Percentiles rank a stretch among this genome's conserved stretches.
Conservation (phyloP, 768 basidiomycete genomes). For the Mycena epipterygia region DNA sequence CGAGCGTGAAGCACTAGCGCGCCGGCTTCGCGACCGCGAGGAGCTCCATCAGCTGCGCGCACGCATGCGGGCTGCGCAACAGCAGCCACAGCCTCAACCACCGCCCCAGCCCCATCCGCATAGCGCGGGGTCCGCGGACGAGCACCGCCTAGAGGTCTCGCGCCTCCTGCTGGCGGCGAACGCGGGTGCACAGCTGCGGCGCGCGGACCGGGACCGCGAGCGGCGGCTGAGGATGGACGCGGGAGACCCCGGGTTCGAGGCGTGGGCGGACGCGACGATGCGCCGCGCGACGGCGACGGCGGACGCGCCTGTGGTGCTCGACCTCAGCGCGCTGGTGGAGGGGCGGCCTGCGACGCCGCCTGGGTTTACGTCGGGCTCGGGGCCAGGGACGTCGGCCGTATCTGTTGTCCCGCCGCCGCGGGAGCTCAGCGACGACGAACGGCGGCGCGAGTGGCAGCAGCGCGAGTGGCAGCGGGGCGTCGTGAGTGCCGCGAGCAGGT, state of each 20-base stretch:
- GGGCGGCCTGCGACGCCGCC: background rate
- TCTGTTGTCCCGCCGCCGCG: background rate
- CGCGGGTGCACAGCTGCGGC: background rate
- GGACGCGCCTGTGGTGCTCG: background rate
- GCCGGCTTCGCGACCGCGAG: constrained; percentile 27
- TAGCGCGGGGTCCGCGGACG: background rate
- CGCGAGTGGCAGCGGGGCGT: constrained; percentile 22
- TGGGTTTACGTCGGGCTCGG: no score
- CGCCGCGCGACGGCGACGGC: constrained; percentile 32
- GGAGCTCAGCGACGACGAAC: constrained; percentile 27
- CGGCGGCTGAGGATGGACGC: background rate
- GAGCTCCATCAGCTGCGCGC: constrained; percentile 25
- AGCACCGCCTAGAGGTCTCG: background rate
- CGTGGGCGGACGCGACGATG: constrained; percentile 36
- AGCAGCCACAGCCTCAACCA: background rate
- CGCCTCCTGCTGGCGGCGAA: background rate
- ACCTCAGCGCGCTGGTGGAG: constrained; percentile 19
- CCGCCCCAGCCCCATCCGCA: background rate
- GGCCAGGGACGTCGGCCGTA: no score
- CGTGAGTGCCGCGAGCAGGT: background rate
- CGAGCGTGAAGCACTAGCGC: constrained; percentile 21
- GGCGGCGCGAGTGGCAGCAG: constrained; percentile 16
- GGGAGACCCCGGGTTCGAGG: constrained; percentile 21
- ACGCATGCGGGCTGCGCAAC: constrained; percentile 25
- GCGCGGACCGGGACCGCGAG: constrained; percentile 6